phyloP scores from a whole-genome alignment of 768 basidiomycete species.

The Auricularia heimuer region DNA sequence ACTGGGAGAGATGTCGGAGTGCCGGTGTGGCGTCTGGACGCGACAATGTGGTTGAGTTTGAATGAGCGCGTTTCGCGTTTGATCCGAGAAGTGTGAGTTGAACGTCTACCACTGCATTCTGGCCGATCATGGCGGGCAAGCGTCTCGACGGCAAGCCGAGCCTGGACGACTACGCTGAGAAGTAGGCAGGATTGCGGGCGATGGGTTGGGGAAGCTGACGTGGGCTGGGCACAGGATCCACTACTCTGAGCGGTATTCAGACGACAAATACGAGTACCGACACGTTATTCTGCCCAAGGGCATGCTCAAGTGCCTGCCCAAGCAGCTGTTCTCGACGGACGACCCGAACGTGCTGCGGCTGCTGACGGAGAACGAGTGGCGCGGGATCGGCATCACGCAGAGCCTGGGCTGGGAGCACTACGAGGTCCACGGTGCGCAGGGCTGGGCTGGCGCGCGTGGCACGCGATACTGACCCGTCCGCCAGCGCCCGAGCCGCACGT shows the following conservation, averaged over 20 bases:
- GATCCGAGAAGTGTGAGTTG: no score
- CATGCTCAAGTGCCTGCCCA: conserved; percentile 87
- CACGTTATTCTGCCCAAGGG: conserved; percentile 96
- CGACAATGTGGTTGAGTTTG: not conserved
- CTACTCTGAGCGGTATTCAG: conserved; percentile 86
- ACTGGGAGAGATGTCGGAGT: no score
- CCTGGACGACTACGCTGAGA: not conserved
- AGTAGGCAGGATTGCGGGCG: not conserved
- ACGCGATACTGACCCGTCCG: not conserved
- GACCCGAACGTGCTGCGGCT: conserved; percentile 57
- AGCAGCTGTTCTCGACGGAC: conserved; percentile 50
- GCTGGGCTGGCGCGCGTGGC: not conserved
- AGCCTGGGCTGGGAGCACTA: conserved; percentile 96
- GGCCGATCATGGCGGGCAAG: not conserved
- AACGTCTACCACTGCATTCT: no score
- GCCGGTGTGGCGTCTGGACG: not conserved
- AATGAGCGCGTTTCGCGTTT: no score
- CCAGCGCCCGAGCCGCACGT: conserved; percentile 89
- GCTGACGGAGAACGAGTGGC: conserved; percentile 83
- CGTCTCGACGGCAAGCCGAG: not conserved
- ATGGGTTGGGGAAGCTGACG: not conserved
- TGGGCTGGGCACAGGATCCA: conserved; percentile 48
- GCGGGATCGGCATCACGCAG: conserved; percentile 92
- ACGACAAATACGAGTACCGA: conserved; percentile 89
- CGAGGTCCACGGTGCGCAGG: conserved; percentile 79